Base-by-base conservation (phyloP, 805 yeast species). In the Saturnispora besseyi region DNA sequence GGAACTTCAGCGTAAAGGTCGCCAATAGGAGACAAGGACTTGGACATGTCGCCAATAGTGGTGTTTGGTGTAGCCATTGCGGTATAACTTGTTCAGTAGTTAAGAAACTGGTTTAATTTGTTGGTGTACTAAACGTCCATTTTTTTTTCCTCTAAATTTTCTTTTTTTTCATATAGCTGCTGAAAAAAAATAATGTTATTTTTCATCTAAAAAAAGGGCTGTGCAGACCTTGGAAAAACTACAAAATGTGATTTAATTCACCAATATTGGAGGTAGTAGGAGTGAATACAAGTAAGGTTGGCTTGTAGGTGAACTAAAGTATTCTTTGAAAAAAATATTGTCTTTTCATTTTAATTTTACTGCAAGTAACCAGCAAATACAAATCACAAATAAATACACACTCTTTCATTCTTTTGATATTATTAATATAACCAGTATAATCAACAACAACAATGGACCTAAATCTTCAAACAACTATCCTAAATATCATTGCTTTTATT, bases 11-110 rank as follows among this genome's bases (percentile, higher is more conserved):
- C 75, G 49, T 79, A 67, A 51, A 79, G 71, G 41, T 75, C 77
- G 41, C 86, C 82, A 53, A 81, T 69, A 13, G 85, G 75, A 31
- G 86, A 76, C 46, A 77, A 62, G 55, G 67, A 62, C 59, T 81
- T 79, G 56, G 84, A 71, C 56, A 81, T 71, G 60, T 82, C 87
- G 55, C 79, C 79, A 53, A 80, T 63, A 53, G 81, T 76, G 22
- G 57, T 45, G 46, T 58, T 61, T 38, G 61, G 57, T 45, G 63
- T 50, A 42, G 57, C 60, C 69, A 62, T 66, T 59, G 26, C 45
- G 22, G 18, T 13, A 15, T 9, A 15, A 24, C 34, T 44, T 28
- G 32, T 28, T 44, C 32, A 24, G 22, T 33, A 36, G 21, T 18
- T 18, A 18, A 36, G 40, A 36, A 26, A 18, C 24, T 7, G 7